These are phyloP conservation scores for Metschnikowia anglica DNA, from an alignment of 805 yeast genomes.

Conservation along the genomic window DNA sequence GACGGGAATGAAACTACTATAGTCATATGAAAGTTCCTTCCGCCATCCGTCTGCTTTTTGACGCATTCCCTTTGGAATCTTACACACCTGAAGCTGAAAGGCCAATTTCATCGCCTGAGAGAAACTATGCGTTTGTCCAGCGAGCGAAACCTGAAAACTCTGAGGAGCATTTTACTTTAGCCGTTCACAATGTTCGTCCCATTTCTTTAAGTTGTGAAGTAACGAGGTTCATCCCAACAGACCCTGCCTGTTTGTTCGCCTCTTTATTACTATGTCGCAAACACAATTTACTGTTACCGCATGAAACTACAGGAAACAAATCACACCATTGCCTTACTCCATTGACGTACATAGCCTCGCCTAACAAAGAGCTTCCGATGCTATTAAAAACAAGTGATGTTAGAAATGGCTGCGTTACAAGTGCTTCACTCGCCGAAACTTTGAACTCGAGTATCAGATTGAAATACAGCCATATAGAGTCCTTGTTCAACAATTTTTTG, in stretches of 20 bases:
- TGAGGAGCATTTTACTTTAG: slow-evolving; percentile 44
- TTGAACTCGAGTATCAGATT: neutral
- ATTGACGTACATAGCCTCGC: slow-evolving; percentile 50
- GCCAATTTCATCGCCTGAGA: neutral
- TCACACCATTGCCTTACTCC: slow-evolving; percentile 37
- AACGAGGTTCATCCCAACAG: slow-evolving; percentile 46
- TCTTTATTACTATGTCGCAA: slow-evolving; percentile 48
- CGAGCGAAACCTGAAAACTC: neutral
- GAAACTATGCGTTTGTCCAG: neutral
- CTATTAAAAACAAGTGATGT: slow-evolving; percentile 46
- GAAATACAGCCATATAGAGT: neutral
- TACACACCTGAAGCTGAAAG: slow-evolving; percentile 24
- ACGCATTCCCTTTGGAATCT: slow-evolving; percentile 49
- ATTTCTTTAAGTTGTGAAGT: slow-evolving; percentile 22
- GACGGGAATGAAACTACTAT: no score
- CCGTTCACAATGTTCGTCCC: slow-evolving; percentile 47
- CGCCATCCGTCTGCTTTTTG: slow-evolving; percentile 46
- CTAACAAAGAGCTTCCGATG: slow-evolving; percentile 52
- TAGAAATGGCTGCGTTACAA: neutral
- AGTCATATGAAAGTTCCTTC: slow-evolving; percentile 34
- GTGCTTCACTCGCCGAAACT: neutral
- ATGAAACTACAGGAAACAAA: slow-evolving; percentile 14
- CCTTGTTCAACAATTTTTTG: slow-evolving; percentile 13
- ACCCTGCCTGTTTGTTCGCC: slow-evolving; percentile 54
- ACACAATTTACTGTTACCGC: slow-evolving; percentile 45